Conservation (phyloP, 2,329 filamentous ascomycete species). For the Talaromyces sp. region DNA sequence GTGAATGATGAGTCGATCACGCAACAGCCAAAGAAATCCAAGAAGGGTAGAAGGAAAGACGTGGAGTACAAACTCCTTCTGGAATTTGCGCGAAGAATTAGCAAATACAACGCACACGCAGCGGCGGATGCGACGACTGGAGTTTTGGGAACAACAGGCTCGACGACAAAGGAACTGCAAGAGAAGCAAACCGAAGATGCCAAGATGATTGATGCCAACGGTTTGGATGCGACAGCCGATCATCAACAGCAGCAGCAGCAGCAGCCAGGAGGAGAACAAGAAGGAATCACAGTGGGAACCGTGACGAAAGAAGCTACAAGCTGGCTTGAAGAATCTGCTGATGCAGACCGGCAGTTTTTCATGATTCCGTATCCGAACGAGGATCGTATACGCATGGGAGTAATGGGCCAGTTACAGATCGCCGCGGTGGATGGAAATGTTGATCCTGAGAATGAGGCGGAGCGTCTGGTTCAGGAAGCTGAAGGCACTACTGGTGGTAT, state of each 20-base stretch:
- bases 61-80: conserved; percentile 42
- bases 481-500: conserved; percentile 44
- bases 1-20: conserved; percentile 23
- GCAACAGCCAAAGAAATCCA: conserved; percentile 18
- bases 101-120: conserved; percentile 44
- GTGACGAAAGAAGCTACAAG: conserved; percentile 38
- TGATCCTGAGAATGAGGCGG: conserved; percentile 50
- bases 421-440: conserved; percentile 51
- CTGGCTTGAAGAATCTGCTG: conserved; percentile 40
- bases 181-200: conserved; percentile 24
- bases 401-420: conserved; percentile 43
- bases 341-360: conserved; percentile 36
- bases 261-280: neutral
- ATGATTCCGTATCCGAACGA: conserved; percentile 43
- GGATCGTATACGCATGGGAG: conserved; percentile 40
- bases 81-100: conserved; percentile 43
- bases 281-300: conserved; percentile 30
- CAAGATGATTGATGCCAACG: conserved; percentile 32
- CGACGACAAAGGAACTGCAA: conserved; percentile 18
- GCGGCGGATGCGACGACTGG: conserved; percentile 37
- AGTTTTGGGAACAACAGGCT: conserved; percentile 15
- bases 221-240: conserved; percentile 8
- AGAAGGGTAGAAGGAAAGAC: conserved; percentile 25
- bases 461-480: conserved; percentile 49
- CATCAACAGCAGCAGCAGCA: conserved; percentile 10